Base-by-base conservation (phyloP, 2,329 filamentous ascomycete species). In the Conoideocrella luteorostrata region DNA sequence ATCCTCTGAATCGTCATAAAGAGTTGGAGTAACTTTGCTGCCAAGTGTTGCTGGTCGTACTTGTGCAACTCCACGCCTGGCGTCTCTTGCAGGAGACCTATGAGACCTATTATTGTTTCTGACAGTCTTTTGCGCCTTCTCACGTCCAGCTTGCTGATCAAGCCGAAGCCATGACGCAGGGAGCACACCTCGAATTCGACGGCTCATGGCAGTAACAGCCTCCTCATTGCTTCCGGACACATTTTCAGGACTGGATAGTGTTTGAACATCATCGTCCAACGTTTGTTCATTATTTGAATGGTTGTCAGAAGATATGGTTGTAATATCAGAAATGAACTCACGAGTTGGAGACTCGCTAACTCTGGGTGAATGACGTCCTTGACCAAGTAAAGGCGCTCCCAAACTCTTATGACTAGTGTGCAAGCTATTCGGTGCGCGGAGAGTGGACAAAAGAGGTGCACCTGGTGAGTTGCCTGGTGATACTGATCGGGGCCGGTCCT, bases 91-190 rank as follows among this genome's bases (percentile, higher is more conserved):
- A 1, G 65, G 63, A 3, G 65, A 66, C 17, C 51, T 58, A 9
- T 53, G 58, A 56, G 30, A 22, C 10, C 42, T 53, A 48, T 50
- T 53, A 33, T 56, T 60, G 36, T 52, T 58, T 17, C 51, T 48
- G 7, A 48, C 39, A 37, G 58, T 57, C 44, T 58, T 61, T 40
- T 56, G 48, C 28, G 52, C 54, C 43, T 60, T 65, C 45, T 56
- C 53, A 13, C 55, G 55, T 51, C 54, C 61, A 23, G 61, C 50
- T 44, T 71, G 65, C 45, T 76, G 72, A 53, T 82, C 77, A 20
- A 84, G 58, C 33, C 80, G 72, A 44, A 84, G 67, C 75, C 80
- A 83, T 5, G 80, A 84, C n/a, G 80, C 80, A 30, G 80, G 80
- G 35, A 84, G 67, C 7, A 84, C 79, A 18, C 80, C 79, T 42